Percentiles rank a stretch among this genome's conserved stretches.
phyloP scores from a whole-genome alignment of 1,284 basidiomycete genomes.

The Austropuccinia psidii region DNA sequence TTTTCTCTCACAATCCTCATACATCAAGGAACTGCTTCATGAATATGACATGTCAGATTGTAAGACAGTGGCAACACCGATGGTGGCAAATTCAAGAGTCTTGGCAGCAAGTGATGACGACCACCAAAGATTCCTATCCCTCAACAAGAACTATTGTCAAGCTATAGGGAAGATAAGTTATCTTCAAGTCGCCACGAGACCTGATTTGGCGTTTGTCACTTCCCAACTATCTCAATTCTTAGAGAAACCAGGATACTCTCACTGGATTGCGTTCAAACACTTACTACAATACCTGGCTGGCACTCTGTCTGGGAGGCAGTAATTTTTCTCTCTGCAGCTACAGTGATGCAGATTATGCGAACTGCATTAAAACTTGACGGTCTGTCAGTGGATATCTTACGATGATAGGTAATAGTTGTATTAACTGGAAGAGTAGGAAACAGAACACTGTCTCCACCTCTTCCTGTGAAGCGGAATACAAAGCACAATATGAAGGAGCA shows the following conservation, averaged over 20 bases:
- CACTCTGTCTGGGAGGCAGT: too few relatives aligned
- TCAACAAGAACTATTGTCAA: neutral
- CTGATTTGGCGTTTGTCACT: neutral
- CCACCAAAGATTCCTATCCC: neutral
- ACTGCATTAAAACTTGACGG: too few relatives aligned
- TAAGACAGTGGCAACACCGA: neutral
- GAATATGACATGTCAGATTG: neutral
- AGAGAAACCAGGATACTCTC: neutral
- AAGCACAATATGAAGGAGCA: too few relatives aligned
- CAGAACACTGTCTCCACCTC: too few relatives aligned
- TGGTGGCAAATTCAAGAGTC: neutral
- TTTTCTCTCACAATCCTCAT: neutral
- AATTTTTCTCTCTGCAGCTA: too few relatives aligned
- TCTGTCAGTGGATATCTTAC: too few relatives aligned
- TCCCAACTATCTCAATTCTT: constrained; percentile 1
- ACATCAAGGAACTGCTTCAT: neutral
- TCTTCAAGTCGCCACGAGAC: neutral
- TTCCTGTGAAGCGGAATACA: too few relatives aligned
- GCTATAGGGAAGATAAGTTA: constrained; percentile 1
- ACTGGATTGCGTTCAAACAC: neutral
- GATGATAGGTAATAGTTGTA: too few relatives aligned
- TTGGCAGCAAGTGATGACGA: neutral
- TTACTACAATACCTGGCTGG: neutral
- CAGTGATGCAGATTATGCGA: too few relatives aligned
- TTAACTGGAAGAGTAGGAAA: too few relatives aligned